Evolutionary conservation across 2,329 filamentous ascomycete genomes (phyloP).

Genomic region (Colletotrichum musae): DNA sequence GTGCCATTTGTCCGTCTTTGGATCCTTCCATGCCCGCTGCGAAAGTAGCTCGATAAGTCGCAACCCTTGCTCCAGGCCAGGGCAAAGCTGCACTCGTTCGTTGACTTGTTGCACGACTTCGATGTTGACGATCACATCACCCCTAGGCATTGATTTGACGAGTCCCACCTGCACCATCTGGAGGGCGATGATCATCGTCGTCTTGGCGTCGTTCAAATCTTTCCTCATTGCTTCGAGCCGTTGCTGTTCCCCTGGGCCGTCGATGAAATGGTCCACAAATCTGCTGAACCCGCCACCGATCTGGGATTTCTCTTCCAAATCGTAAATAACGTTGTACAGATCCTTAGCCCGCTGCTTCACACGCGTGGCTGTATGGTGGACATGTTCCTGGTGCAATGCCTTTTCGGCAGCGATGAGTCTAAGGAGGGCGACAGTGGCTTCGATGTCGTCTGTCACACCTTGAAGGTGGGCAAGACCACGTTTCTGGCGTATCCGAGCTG

Average conservation of each 20-base stretch:
- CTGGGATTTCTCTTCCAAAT: background rate
- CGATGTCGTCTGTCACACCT: background rate
- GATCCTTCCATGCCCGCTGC: background rate
- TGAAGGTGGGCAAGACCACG: background rate
- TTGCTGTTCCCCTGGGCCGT: background rate
- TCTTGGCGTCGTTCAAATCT: constrained; percentile 2
- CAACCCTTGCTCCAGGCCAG: background rate
- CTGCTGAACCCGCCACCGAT: background rate
- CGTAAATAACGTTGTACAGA: background rate
- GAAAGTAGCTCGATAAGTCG: background rate
- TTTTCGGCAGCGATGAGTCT: background rate
- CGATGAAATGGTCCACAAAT: constrained; percentile 3
- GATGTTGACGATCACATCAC: constrained; percentile 5
- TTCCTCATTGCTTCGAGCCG: constrained; percentile 1
- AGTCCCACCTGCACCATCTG: constrained; percentile 15
- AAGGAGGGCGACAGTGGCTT: background rate
- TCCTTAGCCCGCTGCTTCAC: background rate
- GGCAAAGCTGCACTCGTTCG: background rate
- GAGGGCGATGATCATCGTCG: background rate
- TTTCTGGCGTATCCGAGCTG: constrained; percentile 6
- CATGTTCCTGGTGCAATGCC: background rate
- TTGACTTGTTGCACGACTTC: background rate
- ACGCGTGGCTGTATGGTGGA: background rate
- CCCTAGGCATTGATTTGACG: background rate
- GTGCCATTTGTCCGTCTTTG: constrained; percentile 1